These are phyloP conservation scores for Candida namnaoensis DNA, from an alignment of 805 yeast species.

Conservation along the genomic window DNA sequence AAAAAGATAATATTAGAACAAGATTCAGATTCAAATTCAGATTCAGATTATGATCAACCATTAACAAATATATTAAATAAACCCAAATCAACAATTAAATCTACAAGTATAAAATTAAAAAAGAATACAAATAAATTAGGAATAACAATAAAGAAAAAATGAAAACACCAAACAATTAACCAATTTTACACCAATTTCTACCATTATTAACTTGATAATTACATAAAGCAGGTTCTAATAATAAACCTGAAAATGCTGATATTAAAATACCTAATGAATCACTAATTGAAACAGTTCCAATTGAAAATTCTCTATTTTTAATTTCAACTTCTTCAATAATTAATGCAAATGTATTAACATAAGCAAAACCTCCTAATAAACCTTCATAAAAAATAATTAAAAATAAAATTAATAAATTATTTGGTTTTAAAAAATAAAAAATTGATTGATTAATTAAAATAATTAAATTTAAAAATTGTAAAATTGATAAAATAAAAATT, in stretches of 20 bases:
- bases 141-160: no score
- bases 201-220: conserved; percentile 60
- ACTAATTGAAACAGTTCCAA: conserved; percentile 79
- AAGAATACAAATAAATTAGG: no score
- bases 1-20: no score
- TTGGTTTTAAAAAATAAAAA: conserved; percentile 37
- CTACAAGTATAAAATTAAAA: no score
- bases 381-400: conserved; percentile 77
- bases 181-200: conserved; percentile 66
- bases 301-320: conserved; percentile 61
- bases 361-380: conserved; percentile 81
- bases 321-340: conserved; percentile 52
- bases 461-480: conserved; percentile 60
- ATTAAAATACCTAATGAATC: conserved; percentile 79
- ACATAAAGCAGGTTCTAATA: conserved; percentile 71
- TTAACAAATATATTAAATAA: no score
- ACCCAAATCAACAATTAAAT: no score
- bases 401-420: conserved; percentile 51
- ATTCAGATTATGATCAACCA: no score
- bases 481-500: conserved; percentile 51
- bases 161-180: no score
- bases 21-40: no score
- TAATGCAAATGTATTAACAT: conserved; percentile 78
- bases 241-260: conserved; percentile 70
- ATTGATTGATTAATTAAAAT: conserved; percentile 59